A percentile compares a stretch with the other conserved stretches of the same genome.
These are phyloP conservation scores for Heterococcus sp. DNA, from an alignment of 108 stramenopile genomes.

Conservation along the genomic window DNA sequence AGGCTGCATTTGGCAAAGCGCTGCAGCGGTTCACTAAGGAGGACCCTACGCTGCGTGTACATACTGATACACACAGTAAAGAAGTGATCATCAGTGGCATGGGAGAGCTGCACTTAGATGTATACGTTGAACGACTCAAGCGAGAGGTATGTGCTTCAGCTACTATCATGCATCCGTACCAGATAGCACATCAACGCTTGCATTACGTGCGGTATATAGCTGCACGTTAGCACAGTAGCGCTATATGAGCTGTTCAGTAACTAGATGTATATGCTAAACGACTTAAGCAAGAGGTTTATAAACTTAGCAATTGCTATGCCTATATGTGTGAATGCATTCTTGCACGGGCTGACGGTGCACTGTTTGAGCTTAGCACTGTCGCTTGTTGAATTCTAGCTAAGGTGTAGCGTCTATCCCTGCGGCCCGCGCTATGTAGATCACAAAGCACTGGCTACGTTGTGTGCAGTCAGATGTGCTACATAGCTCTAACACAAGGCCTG, in stretches of 20 bases:
- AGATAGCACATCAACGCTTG: background rate
- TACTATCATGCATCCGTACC: background rate
- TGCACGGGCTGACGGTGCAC: background rate
- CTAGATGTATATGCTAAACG: background rate
- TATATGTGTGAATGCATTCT: too few relatives aligned
- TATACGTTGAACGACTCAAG: slow-evolving; percentile 96
- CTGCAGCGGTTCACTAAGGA: slow-evolving; percentile 88
- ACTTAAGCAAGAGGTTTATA: too few relatives aligned
- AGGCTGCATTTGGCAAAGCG: slow-evolving; percentile 70
- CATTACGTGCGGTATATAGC: background rate
- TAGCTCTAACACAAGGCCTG: background rate
- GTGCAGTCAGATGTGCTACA: background rate
- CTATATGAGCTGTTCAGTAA: background rate
- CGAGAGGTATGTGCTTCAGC: background rate
- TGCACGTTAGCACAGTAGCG: background rate
- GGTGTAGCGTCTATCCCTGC: background rate
- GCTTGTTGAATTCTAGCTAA: background rate
- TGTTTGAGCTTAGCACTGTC: background rate
- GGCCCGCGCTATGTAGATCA: background rate
- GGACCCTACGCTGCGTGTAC: slow-evolving; percentile 93
- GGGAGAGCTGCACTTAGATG: slow-evolving; percentile 98
- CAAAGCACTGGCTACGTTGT: too few relatives aligned
- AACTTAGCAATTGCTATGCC: too few relatives aligned
- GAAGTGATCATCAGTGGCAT: slow-evolving; percentile 98
- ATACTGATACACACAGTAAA: slow-evolving; percentile 84